Conservation (phyloP, 306 rosid species). For the Oemleria cerasiformis region DNA sequence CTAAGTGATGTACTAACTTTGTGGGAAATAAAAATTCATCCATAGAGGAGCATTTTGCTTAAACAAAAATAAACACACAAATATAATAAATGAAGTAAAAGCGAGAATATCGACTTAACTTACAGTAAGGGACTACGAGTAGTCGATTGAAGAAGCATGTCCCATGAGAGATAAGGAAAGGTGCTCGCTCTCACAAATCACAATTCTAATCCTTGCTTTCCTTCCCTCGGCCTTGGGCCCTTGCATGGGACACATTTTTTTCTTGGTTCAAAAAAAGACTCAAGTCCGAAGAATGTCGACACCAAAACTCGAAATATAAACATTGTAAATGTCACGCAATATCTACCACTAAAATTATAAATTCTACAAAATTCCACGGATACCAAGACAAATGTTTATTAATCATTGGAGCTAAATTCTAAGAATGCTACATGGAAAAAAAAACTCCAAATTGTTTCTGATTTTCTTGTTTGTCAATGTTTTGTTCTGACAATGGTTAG, state of each 20-base stretch:
- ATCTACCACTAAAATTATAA: background rate
- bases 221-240: background rate
- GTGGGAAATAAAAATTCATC: too few relatives aligned
- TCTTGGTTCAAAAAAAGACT: background rate
- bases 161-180: background rate
- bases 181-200: constrained; percentile 6
- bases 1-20: background rate
- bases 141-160: constrained; percentile 12
- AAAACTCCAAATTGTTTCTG: too few relatives aligned
- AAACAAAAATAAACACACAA: background rate
- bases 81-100: too few relatives aligned
- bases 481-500: background rate
- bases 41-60: too few relatives aligned
- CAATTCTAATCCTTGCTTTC: background rate
- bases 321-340: background rate
- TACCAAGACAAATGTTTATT: too few relatives aligned
- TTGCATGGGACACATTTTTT: background rate
- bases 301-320: background rate
- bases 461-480: too few relatives aligned
- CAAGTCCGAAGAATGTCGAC: background rate
- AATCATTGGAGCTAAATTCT: too few relatives aligned
- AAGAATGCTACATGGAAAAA: too few relatives aligned
- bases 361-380: background rate
- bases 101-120: rapidly evolving
- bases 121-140: background rate